Percentiles rank a stretch among this genome's conserved stretches.
Evolutionary conservation across 345 rosid genomes (phyloP).

Genomic region (Gossypium bickii): DNA sequence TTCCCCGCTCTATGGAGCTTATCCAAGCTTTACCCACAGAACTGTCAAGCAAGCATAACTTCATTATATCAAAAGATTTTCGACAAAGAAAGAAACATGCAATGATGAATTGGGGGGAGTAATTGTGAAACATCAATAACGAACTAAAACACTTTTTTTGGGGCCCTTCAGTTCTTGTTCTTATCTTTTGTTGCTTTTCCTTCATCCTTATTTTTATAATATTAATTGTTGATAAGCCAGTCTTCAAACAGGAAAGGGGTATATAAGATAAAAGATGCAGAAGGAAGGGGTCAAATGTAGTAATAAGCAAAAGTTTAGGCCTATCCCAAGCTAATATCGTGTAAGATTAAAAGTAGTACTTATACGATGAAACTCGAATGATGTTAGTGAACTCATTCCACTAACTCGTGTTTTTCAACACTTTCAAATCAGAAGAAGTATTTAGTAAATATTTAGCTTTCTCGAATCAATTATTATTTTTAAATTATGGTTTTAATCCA

Average conservation of each 20-base stretch:
- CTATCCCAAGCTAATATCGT: no score
- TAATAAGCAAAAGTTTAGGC: not conserved
- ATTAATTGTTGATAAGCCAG: not conserved
- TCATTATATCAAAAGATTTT: not conserved
- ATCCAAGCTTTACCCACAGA: not conserved
- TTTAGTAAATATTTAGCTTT: no score
- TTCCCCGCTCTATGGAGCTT: not conserved
- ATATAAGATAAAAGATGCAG: not conserved
- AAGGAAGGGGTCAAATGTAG: not conserved
- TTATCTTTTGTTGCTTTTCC: not conserved
- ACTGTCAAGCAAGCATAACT: not conserved
- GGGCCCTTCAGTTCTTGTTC: not conserved
- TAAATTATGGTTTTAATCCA: no score
- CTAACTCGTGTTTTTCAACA: no score
- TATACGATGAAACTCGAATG: no score
- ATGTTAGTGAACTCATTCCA: no score
- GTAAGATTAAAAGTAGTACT: no score
- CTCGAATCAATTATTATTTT: no score
- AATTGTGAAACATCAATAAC: conserved; percentile 9
- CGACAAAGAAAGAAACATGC: not conserved
- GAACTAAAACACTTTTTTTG: conserved; percentile 3
- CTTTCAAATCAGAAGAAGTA: no score
- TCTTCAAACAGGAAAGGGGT: not conserved
- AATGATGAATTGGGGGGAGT: not conserved
- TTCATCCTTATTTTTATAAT: not conserved